phyloP scores from a whole-genome alignment of 495 filamentous ascomycete species.

The Thermothielavioides terrestris region DNA sequence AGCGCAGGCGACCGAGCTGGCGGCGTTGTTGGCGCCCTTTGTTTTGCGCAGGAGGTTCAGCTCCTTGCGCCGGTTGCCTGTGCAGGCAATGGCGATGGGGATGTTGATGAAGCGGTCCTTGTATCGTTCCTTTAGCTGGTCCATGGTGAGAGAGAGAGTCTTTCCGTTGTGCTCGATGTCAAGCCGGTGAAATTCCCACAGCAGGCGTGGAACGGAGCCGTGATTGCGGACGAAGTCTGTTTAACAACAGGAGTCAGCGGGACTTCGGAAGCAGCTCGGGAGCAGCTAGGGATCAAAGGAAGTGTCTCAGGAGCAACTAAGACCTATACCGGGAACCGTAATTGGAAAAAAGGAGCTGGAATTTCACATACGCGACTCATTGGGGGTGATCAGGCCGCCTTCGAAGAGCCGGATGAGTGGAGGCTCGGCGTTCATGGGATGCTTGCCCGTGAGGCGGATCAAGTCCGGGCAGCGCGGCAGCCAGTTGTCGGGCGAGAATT shows the following conservation, averaged over 20 bases:
- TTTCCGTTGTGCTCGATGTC: slow-evolving; percentile 1
- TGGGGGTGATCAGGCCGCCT: slow-evolving; percentile 13
- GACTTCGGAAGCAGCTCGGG: no score
- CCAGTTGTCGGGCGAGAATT: slow-evolving; percentile 17
- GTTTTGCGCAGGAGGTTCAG: slow-evolving; percentile 14
- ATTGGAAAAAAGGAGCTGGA: no score
- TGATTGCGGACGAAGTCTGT: slow-evolving; percentile 14
- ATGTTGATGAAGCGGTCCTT: slow-evolving; percentile 13
- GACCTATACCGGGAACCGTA: no score
- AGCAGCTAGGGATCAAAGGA: no score
- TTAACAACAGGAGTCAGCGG: no score
- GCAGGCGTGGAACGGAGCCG: slow-evolving; percentile 11
- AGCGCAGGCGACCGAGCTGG: slow-evolving; percentile 7
- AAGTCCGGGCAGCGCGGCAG: slow-evolving; percentile 7
- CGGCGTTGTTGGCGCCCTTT: slow-evolving; percentile 14
- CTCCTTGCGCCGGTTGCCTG: slow-evolving; percentile 14
- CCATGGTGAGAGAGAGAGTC: slow-evolving; percentile 8
- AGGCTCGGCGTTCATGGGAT: slow-evolving; percentile 14
- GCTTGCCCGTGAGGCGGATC: slow-evolving; percentile 9
- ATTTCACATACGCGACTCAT: no score
- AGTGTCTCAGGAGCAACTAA: no score
- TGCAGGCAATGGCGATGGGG: slow-evolving; percentile 13
- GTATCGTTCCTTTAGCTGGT: slow-evolving; percentile 8
- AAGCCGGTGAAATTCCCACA: slow-evolving; percentile 16
- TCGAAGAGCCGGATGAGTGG: background rate